Evolutionary conservation across 2,329 filamentous ascomycete species (phyloP).

Genomic region (Sporothrix brasiliensis): DNA sequence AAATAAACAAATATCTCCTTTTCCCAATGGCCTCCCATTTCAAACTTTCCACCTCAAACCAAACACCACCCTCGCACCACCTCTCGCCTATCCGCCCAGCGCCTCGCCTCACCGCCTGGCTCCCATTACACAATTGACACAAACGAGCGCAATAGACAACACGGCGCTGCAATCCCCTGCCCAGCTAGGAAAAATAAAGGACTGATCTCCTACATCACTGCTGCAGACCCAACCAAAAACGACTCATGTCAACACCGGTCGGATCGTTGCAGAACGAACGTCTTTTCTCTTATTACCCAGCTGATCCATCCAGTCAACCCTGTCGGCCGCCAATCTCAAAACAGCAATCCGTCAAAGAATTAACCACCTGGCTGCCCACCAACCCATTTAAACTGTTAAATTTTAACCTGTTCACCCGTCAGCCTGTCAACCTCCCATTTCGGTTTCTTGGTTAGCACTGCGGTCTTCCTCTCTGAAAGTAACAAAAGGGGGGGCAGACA

Average conservation of each 20-base stretch:
- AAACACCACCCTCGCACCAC: neutral
- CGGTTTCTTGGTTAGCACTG: neutral
- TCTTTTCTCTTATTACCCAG: conserved; percentile 14
- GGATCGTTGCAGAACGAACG: conserved; percentile 13
- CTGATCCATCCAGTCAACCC: conserved; percentile 3
- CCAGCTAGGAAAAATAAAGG: neutral
- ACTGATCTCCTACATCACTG: conserved; percentile 10
- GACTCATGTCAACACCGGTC: neutral
- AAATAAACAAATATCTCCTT: neutral
- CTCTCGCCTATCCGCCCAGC: conserved; percentile 20
- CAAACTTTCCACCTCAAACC: neutral
- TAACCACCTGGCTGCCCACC: neutral
- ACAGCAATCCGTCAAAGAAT: neutral
- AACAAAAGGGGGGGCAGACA: neutral
- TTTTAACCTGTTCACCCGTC: conserved; percentile 16
- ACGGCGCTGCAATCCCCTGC: neutral
- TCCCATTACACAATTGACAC: conserved; percentile 16
- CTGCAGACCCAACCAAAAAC: neutral
- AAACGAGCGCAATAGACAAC: conserved; percentile 25
- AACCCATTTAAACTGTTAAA: neutral
- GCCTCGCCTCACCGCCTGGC: conserved; percentile 17
- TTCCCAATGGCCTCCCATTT: neutral
- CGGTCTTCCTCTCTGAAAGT: neutral
- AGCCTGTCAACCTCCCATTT: conserved; percentile 8
- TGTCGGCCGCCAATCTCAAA: conserved; percentile 14